These are phyloP conservation scores for Zizania palustris DNA, from an alignment of 202 grass and related monocot genomes.

Conservation along the genomic window DNA sequence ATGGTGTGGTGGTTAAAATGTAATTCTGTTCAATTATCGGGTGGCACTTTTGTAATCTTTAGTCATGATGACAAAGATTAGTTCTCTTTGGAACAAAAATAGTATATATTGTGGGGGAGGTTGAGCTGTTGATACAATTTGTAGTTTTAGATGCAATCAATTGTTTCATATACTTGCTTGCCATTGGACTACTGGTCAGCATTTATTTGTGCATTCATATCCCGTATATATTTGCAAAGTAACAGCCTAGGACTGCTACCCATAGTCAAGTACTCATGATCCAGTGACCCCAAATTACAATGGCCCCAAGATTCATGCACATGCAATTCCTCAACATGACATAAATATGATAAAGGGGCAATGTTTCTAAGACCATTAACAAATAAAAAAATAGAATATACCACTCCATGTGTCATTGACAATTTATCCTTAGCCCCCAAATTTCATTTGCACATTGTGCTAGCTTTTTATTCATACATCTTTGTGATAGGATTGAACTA, in stretches of 20 bases:
- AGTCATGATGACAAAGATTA: slow-evolving; percentile 7
- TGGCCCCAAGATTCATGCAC: slow-evolving; percentile 1
- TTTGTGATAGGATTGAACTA: neutral
- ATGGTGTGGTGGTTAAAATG: neutral
- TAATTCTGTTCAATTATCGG: neutral
- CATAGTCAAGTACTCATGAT: neutral
- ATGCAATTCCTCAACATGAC: neutral
- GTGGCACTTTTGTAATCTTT: neutral
- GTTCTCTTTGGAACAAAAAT: neutral
- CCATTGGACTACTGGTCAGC: neutral
- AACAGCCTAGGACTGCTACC: neutral
- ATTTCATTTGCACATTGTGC: neutral
- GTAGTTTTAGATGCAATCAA: neutral
- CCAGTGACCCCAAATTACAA: neutral
- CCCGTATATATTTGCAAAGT: slow-evolving; percentile 25
- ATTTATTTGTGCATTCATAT: neutral
- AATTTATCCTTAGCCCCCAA: neutral
- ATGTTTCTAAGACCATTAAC: neutral
- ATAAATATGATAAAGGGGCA: neutral
- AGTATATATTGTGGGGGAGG: neutral
- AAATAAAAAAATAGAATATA: neutral
- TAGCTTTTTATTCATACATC: neutral
- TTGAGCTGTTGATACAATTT: neutral
- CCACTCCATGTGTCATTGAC: neutral
- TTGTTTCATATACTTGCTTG: neutral